A percentile compares a stretch with the other conserved stretches of the same genome.
phyloP scores from a whole-genome alignment of 208 protist species.

The Leishmania amazonensis region DNA sequence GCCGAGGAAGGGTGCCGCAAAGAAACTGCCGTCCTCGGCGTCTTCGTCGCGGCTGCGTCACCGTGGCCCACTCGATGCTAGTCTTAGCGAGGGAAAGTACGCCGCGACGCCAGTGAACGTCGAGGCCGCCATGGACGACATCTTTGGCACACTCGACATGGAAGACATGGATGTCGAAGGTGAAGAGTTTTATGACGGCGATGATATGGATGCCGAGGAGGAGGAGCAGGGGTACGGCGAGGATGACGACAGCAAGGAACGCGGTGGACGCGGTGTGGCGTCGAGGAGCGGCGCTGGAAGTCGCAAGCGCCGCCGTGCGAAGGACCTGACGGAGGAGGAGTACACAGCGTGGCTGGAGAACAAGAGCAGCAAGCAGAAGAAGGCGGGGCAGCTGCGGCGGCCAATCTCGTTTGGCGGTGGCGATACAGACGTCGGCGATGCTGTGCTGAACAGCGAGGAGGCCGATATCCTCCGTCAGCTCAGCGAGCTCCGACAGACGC shows the following conservation, averaged over 20 bases:
- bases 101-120: conserved; percentile 61
- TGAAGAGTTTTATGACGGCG: conserved; percentile 36
- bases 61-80: conserved; percentile 74
- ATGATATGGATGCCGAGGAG: conserved; percentile 9
- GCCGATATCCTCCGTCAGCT: conserved; percentile 39
- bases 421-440: conserved; percentile 13
- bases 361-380: conserved; percentile 30
- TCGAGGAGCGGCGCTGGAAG: conserved; percentile 6
- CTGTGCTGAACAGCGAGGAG: conserved; percentile 26
- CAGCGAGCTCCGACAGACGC: conserved; percentile 32
- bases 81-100: conserved; percentile 65
- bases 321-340: conserved; percentile 74
- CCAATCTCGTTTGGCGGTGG: conserved; percentile 30
- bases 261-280: background rate
- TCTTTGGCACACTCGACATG: conserved; percentile 83
- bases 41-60: conserved; percentile 48
- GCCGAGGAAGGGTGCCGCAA: background rate
- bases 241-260: conserved; percentile 23
- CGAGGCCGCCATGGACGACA: conserved; percentile 68
- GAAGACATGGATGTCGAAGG: conserved; percentile 69
- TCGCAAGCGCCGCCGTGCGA: conserved; percentile 25
- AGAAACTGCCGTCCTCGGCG: conserved; percentile 6
- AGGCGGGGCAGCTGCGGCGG: conserved; percentile 8
- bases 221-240: background rate
- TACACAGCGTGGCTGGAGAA: conserved; percentile 72